phyloP scores from a whole-genome alignment of 148 eudicot genomes.

The Polygonum maritimum region DNA sequence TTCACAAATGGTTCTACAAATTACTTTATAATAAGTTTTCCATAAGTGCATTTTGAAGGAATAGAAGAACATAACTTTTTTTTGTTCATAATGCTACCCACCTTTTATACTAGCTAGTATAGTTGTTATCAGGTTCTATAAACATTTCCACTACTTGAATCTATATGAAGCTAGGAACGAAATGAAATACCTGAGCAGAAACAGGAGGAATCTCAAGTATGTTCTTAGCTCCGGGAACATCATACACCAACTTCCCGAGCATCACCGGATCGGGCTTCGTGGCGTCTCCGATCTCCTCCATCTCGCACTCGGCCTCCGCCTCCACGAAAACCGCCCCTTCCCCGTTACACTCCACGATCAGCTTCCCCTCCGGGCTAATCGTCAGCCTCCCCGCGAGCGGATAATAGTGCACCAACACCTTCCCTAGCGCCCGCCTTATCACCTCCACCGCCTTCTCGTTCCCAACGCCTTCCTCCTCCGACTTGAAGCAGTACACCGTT shows the following conservation, averaged over 20 bases:
- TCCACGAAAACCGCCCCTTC: conserved; percentile 43
- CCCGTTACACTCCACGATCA: conserved; percentile 34
- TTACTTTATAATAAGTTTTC: too few species aligned
- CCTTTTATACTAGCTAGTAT: too few species aligned
- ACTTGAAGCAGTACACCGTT: conserved; percentile 32
- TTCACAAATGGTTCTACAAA: too few species aligned
- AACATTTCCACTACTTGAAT: too few species aligned
- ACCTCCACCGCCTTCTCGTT: conserved; percentile 26
- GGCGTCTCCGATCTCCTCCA: conserved; percentile 29
- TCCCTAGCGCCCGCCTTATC: conserved; percentile 27
- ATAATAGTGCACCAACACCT: conserved; percentile 41
- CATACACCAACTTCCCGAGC: conserved; percentile 37
- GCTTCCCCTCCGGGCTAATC: conserved; percentile 38
- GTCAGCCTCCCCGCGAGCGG: conserved; percentile 46
- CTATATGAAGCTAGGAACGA: too few species aligned
- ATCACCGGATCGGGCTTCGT: conserved; percentile 39
- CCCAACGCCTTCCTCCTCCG: conserved; percentile 22
- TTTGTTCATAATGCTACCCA: too few species aligned
- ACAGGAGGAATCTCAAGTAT: conserved; percentile 39
- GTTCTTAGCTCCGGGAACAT: conserved; percentile 34
- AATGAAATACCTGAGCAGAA: conserved; percentile 21
- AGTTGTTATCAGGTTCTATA: too few species aligned
- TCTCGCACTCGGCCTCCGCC: conserved; percentile 38
- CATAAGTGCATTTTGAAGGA: too few species aligned
- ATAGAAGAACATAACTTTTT: too few species aligned